Base-by-base conservation (phyloP, 2,329 filamentous ascomycete species). In the Talaromyces sp. region DNA sequence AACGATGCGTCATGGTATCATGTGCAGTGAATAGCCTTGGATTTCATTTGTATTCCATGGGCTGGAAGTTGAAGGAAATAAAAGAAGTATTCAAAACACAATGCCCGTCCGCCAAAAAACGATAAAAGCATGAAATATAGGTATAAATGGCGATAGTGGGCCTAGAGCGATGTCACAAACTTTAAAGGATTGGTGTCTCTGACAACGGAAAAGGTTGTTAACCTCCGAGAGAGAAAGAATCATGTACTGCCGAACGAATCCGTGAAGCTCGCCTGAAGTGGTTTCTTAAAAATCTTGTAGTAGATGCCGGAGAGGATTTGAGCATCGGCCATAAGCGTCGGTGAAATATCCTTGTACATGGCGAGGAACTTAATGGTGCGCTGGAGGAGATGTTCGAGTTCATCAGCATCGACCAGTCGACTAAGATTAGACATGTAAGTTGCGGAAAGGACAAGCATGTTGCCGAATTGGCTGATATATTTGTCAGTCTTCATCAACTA, bases 381-480 rank as follows among this genome's bases (percentile, higher is more conserved):
- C 47, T 81, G 74, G 65, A 96, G 87, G 0, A 96, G 84, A 1
- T 77, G 73, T 52, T 84, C 80, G 8, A 96, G 79, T 2, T 81
- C 78, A 0, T 83, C 75, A 57, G 80, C 78, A 3, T 86, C 76
- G 22, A 96, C 83, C 35, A 87, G 85, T 5, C 80, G 75, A 5
- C 79, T 79, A 1, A 96, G 84, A 4, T 82, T 84, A 56, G 94
- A 90, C 67, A 84, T 86, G 77, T 88, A 93, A 3, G 90, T 90
- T 1, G 94, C 93, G 31, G 91, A 88, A 2, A 99, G 86, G n/a
- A 96, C 92, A 58, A 98, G 83, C 73, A 97, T 87, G 75, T 98
- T 98, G 66, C 95, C 94, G 82, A 96, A 99, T 92, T 99, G 95
- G 6, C 93, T 96, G 68, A 33, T 17, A 31, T 8, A 19, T 60